Evolutionary conservation across 1,284 basidiomycete genomes (phyloP), one percentile per base, ranked within the genome.

Genomic region (Fomitopsis betulina): DNA sequence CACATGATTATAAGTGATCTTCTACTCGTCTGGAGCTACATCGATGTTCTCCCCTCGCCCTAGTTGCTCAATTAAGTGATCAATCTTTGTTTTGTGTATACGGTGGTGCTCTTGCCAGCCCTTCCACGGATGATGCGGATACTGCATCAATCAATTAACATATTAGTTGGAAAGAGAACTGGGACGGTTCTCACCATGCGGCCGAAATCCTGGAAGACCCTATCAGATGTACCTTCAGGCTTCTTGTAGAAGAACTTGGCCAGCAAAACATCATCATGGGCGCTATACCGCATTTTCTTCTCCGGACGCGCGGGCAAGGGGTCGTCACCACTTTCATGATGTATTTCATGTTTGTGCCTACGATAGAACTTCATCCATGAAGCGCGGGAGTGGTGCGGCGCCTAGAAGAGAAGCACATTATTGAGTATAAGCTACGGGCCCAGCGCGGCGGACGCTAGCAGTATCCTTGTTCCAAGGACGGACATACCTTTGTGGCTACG

Each of bases 291-390:
- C 84, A 89, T 85, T 69, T 92, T 91, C 78, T 93, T 93, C 67
- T 89, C 86, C 0, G 90, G 90, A 1, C 85, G 83, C 32, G 80
- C 78, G 13, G 88, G 87, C n/a, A 87, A 72, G 2, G 87, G 86
- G 13, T 84, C 85, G 60, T 89, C 86, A 1, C 72, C 76, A 13
- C 84, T 82, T 7, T 76, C 75, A 60, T 82, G 81, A 51, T 87
- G 78, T 21, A 91, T 73, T 64, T 93, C 91, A 65, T 93, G 90
- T 63, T 89, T 90, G 68, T 93, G 90, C 58, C 90, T 77, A 15
- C 90, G 80, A 80, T 89, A 93, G 72, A 86, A 93, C 71, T 93
- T 93, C 89, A 93, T 91, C 90, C 90, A 93, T 2, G 90, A 92
- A 53, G 91, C 90, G 27, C 89, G 84, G 25, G 91, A 92, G 66